phyloP scores from a whole-genome alignment of 148 eudicot genomes.

The Arctostaphylos glauca region DNA sequence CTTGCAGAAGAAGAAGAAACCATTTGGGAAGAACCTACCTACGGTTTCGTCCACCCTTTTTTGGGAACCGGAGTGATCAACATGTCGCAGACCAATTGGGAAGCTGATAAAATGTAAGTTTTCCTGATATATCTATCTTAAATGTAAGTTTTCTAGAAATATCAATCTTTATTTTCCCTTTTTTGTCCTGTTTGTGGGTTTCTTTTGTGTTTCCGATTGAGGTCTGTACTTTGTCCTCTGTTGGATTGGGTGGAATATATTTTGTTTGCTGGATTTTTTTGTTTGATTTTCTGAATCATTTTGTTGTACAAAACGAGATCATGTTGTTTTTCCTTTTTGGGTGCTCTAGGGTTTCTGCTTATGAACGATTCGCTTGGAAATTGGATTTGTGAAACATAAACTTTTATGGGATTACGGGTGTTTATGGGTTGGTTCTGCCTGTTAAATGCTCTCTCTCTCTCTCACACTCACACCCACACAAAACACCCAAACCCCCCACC shows the following conservation, averaged over 20 bases:
- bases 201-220: background rate
- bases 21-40: background rate
- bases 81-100: slow-evolving; percentile 91
- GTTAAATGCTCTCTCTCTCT: too few relatives aligned
- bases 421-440: too few relatives aligned
- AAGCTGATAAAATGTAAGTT: slow-evolving; percentile 87
- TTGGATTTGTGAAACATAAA: too few relatives aligned
- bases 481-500: too few relatives aligned
- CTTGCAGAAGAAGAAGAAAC: background rate
- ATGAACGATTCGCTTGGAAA: too few relatives aligned
- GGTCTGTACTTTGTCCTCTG: slow-evolving; percentile 1
- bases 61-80: slow-evolving; percentile 11
- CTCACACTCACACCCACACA: too few relatives aligned
- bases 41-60: background rate
- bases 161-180: background rate
- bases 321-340: background rate
- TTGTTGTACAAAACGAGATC: background rate
- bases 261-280: background rate
- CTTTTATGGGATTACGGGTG: too few relatives aligned
- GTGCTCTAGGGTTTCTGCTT: too few relatives aligned
- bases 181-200: background rate
- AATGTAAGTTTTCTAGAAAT: too few relatives aligned
- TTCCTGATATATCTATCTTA: background rate
- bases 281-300: background rate
- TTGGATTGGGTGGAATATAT: slow-evolving; percentile 21